phyloP scores from a whole-genome alignment of 495 filamentous ascomycete genomes.

The Xylaria sp. region DNA sequence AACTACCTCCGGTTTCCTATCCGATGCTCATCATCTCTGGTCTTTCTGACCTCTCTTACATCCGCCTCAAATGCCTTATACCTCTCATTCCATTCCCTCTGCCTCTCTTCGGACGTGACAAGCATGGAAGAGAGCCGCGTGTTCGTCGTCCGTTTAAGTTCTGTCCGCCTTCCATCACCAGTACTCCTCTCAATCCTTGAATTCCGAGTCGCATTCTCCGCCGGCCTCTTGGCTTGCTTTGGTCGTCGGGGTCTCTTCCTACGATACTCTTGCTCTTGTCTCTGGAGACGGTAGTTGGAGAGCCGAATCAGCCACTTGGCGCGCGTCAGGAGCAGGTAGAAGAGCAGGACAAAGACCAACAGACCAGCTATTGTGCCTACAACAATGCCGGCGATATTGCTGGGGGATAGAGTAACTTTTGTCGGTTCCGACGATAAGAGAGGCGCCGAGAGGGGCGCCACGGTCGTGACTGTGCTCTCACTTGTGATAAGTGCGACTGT shows the following conservation, averaged over 20 bases:
- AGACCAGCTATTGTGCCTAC: conserved; percentile 5
- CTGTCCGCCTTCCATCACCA: not conserved
- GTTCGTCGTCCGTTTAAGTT: not conserved
- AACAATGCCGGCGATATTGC: conserved; percentile 11
- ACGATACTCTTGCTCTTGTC: not conserved
- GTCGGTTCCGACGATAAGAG: not conserved
- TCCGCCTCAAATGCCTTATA: not conserved
- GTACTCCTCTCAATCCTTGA: not conserved
- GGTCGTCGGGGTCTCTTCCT: not conserved
- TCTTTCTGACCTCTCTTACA: not conserved
- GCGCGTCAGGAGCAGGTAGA: conserved; percentile 22
- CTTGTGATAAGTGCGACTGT: conserved; percentile 14
- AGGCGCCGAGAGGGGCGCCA: conserved; percentile 1
- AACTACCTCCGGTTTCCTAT: not conserved
- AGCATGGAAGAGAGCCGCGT: not conserved
- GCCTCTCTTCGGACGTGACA: not conserved
- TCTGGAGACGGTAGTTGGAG: conserved; percentile 1
- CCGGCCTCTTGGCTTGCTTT: not conserved
- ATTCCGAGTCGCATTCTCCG: not conserved
- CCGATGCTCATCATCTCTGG: not conserved
- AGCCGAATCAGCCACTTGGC: not conserved
- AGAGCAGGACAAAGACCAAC: conserved; percentile 12
- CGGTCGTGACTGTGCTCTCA: not conserved
- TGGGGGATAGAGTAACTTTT: not conserved
- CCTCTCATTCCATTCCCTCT: not conserved